A percentile compares a stretch with the other conserved stretches of the same genome.
Conservation (phyloP, 2,329 filamentous ascomycete genomes). For the Aspergillus thermomutatus region DNA sequence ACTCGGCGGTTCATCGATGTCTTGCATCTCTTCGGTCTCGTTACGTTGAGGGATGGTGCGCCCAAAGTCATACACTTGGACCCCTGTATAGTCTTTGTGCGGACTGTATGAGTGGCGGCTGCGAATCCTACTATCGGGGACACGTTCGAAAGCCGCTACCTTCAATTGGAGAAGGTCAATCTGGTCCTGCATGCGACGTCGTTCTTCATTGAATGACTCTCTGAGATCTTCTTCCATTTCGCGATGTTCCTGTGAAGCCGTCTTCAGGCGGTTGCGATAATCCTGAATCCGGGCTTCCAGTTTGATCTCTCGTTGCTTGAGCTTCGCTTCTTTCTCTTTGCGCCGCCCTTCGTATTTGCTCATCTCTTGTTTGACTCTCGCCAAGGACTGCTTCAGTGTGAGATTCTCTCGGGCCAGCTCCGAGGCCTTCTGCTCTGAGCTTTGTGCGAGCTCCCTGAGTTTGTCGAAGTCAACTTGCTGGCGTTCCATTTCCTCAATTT, state of each 20-base stretch:
- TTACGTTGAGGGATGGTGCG: slow-evolving; percentile 17
- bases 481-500: slow-evolving; percentile 32
- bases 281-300: slow-evolving; percentile 39
- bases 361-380: slow-evolving; percentile 42
- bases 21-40: slow-evolving; percentile 25
- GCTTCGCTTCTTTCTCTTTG: slow-evolving; percentile 40
- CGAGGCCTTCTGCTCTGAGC: slow-evolving; percentile 39
- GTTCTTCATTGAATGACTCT: slow-evolving; percentile 35
- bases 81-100: slow-evolving; percentile 26
- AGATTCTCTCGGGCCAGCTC: slow-evolving; percentile 42
- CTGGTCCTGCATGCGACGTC: slow-evolving; percentile 35
- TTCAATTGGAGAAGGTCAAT: slow-evolving; percentile 36
- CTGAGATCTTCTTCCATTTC: slow-evolving; percentile 34
- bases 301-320: slow-evolving; percentile 40
- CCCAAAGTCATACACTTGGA: slow-evolving; percentile 27
- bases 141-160: slow-evolving; percentile 26
- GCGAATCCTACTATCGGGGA: slow-evolving; percentile 17
- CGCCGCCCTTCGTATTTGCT: slow-evolving; percentile 41
- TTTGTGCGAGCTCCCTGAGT: slow-evolving; percentile 34
- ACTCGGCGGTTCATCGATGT: slow-evolving; percentile 31
- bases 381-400: slow-evolving; percentile 38
- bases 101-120: slow-evolving; percentile 25
- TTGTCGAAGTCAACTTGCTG: slow-evolving; percentile 32
- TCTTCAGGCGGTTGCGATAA: slow-evolving; percentile 38
- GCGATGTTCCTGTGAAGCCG: slow-evolving; percentile 32